Percentiles rank a stretch among this genome's conserved stretches.
Evolutionary conservation across 768 basidiomycete genomes (phyloP).

Genomic region (Podaxis mareebaensis): DNA sequence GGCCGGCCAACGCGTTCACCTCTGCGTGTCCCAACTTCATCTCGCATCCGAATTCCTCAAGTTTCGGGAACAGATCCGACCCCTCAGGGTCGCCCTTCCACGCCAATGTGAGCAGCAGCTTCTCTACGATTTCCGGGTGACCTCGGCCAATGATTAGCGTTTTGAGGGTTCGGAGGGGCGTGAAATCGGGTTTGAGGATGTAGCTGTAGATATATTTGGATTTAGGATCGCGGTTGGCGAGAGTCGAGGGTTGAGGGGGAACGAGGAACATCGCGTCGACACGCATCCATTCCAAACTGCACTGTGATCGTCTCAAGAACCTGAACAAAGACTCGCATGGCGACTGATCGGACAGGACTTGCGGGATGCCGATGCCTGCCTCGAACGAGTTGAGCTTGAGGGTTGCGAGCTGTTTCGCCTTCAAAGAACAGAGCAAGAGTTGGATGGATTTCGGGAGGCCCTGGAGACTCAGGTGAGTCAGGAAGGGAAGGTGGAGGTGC

Average conservation of each 20-base stretch:
- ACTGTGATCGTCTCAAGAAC: constrained; percentile 15
- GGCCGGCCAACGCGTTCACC: constrained; percentile 8
- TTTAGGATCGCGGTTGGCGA: background rate
- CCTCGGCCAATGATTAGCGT: constrained; percentile 15
- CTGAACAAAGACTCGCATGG: constrained; percentile 15
- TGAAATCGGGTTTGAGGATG: constrained; percentile 13
- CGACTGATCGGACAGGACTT: constrained; percentile 12
- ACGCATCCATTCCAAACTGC: constrained; percentile 7
- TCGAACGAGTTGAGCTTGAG: constrained; percentile 14
- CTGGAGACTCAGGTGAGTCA: constrained; percentile 13
- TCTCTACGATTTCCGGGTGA: constrained; percentile 14
- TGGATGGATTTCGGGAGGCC: constrained; percentile 14
- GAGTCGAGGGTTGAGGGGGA: constrained; percentile 8
- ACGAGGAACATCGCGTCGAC: constrained; percentile 16
- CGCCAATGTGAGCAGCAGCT: constrained; percentile 11
- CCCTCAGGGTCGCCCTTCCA: constrained; percentile 13
- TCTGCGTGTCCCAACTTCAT: constrained; percentile 13
- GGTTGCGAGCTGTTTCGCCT: constrained; percentile 3
- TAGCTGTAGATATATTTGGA: constrained; percentile 14
- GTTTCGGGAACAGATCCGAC: constrained; percentile 4
- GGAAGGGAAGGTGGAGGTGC: constrained; percentile 12
- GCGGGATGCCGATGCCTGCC: constrained; percentile 13
- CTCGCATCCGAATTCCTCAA: constrained; percentile 13
- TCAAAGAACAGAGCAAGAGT: constrained; percentile 9
- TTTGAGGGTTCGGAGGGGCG: constrained; percentile 10